A percentile compares a stretch with the other conserved stretches of the same genome.
Evolutionary conservation across 306 rosid genomes (phyloP).

Genomic region (Quillaja saponaria): DNA sequence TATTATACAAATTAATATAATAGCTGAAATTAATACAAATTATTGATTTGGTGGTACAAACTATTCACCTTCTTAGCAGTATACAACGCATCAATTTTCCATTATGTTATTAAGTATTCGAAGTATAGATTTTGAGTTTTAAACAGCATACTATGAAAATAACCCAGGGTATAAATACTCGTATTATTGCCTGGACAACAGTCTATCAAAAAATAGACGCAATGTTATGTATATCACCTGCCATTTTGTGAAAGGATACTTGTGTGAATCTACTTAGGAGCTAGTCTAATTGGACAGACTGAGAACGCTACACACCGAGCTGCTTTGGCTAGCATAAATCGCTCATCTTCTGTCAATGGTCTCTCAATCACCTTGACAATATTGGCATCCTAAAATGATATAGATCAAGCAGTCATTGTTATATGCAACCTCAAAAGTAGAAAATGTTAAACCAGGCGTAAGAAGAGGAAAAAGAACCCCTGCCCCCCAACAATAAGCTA

Average conservation of each 20-base stretch:
- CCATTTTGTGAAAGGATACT: conserved; percentile 8
- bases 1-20: too few relatives aligned
- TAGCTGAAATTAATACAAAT: too few relatives aligned
- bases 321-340: conserved; percentile 90
- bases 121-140: too few relatives aligned
- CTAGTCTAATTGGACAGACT: conserved; percentile 73
- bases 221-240: conserved; percentile 7
- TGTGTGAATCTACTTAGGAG: conserved; percentile 62
- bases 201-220: conserved; percentile 28
- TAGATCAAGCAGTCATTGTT: conserved; percentile 24
- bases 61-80: too few relatives aligned
- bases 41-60: too few relatives aligned
- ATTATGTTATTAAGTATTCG: too few relatives aligned
- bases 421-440: too few relatives aligned
- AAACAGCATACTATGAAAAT: too few relatives aligned
- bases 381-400: conserved; percentile 69
- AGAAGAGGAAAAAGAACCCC: conserved; percentile 1
- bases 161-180: conserved; percentile 8
- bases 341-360: conserved; percentile 79
- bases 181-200: conserved; percentile 4
- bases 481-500: conserved; percentile 13
- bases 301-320: conserved; percentile 96
- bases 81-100: too few relatives aligned
- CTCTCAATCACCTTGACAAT: conserved; percentile 92
- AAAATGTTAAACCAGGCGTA: conserved; percentile 11